A percentile compares a stretch with the other conserved stretches of the same genome.
Evolutionary conservation across 768 basidiomycete genomes (phyloP).

Genomic region (Suillus variegatus): DNA sequence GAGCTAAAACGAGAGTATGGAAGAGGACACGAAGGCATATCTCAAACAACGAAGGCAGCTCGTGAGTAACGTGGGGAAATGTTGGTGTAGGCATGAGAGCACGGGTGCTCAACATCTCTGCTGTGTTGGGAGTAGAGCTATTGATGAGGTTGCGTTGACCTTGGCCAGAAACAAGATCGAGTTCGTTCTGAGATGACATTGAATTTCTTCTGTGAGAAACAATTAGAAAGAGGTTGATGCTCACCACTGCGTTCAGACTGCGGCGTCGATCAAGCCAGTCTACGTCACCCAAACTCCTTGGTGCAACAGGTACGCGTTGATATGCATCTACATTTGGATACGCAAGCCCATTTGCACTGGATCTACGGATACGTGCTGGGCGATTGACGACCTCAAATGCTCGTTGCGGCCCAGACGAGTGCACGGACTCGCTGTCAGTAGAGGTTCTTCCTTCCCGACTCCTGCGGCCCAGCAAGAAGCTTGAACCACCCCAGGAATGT

Average conservation of each 20-base stretch:
- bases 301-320: conserved; percentile 45
- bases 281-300: conserved; percentile 65
- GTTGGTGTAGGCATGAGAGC: conserved; percentile 31
- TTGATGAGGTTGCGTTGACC: conserved; percentile 44
- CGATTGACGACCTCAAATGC: conserved; percentile 54
- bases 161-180: conserved; percentile 68
- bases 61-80: conserved; percentile 24
- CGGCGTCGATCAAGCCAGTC: conserved; percentile 80
- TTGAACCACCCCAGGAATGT: conserved; percentile 41
- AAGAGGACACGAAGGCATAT: conserved; percentile 51
- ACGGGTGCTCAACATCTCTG: conserved; percentile 48
- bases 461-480: conserved; percentile 37
- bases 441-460: conserved; percentile 38
- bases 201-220: conserved; percentile 8
- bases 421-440: conserved; percentile 39
- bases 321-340: conserved; percentile 45
- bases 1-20: conserved; percentile 58
- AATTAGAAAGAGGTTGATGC: conserved; percentile 30
- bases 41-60: conserved; percentile 39
- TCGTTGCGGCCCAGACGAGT: conserved; percentile 36
- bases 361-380: conserved; percentile 54
- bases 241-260: conserved; percentile 69
- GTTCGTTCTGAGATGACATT: conserved; percentile 55
- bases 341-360: conserved; percentile 43
- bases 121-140: conserved; percentile 51